These are phyloP conservation scores for Fusarium brachygibbosum DNA, from an alignment of 2,329 filamentous ascomycete species.

Conservation along the genomic window DNA sequence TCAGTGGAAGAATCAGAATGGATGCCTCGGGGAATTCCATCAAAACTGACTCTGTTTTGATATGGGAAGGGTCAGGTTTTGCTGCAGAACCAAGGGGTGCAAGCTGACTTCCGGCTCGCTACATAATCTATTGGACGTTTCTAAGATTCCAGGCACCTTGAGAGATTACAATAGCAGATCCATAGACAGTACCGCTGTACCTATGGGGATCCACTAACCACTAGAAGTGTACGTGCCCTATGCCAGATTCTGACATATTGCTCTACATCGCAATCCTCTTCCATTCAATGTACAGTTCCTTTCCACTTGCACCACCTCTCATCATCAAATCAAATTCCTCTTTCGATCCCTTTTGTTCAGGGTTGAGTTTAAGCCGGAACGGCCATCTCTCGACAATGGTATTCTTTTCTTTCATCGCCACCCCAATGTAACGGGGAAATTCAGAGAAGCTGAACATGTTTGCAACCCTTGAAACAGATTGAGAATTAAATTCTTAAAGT, in stretches of 20 bases:
- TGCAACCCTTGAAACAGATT: background rate
- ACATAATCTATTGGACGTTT: no score
- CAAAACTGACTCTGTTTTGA: background rate
- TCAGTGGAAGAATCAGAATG: background rate
- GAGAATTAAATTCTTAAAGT: background rate
- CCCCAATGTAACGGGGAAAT: background rate
- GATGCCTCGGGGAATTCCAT: background rate
- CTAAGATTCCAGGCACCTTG: no score
- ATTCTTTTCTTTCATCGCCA: conserved; percentile 9
- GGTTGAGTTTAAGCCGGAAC: background rate
- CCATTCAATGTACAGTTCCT: conserved; percentile 24
- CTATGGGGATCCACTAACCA: no score
- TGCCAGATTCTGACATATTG: background rate
- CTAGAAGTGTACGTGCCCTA: no score
- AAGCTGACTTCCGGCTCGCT: background rate
- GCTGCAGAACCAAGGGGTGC: no score
- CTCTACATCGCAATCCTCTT: background rate
- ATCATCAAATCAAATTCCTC: conserved; percentile 9
- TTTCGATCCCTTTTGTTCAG: background rate
- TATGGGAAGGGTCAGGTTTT: background rate
- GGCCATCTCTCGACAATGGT: conserved; percentile 31
- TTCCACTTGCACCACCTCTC: background rate
- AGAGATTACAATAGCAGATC: no score
- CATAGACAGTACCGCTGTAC: no score
- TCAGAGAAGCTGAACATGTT: background rate